phyloP scores from a whole-genome alignment of 768 basidiomycete species.

The Favolaschia claudopus region DNA sequence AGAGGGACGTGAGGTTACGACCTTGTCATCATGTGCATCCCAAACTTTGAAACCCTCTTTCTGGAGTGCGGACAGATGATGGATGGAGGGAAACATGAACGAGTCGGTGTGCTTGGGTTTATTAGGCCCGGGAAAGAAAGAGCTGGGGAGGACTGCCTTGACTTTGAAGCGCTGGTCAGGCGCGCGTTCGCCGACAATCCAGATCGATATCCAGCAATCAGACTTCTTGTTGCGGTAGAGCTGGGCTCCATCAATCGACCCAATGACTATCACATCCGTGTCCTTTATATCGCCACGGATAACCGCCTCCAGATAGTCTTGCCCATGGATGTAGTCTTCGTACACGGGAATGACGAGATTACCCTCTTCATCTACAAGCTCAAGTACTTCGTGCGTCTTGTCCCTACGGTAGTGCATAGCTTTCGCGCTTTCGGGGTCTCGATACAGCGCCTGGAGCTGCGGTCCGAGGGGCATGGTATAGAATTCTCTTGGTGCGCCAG shows the following conservation, averaged over 20 bases:
- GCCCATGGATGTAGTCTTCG: constrained; percentile 6
- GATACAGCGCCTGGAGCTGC: constrained; percentile 41
- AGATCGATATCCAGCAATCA: too few relatives aligned
- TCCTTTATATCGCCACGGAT: constrained; percentile 4
- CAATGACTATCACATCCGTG: constrained; percentile 25
- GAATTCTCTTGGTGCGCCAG: constrained; percentile 15
- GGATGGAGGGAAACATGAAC: too few relatives aligned
- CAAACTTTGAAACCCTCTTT: constrained; percentile 29
- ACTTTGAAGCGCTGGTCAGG: too few relatives aligned
- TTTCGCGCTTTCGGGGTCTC: constrained; percentile 22
- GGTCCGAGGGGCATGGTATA: constrained; percentile 43
- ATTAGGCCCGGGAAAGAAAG: too few relatives aligned
- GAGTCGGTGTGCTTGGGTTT: too few relatives aligned
- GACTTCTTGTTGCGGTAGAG: constrained; percentile 40
- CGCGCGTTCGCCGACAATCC: too few relatives aligned
- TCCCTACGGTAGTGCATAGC: constrained; percentile 25
- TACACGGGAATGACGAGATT: neutral
- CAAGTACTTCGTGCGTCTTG: neutral
- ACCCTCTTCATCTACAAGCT: neutral
- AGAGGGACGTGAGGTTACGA: constrained; percentile 23
- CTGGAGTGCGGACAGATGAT: constrained; percentile 24
- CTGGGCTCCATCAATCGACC: constrained; percentile 37
- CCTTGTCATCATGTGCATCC: constrained; percentile 21
- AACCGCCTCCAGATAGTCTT: constrained; percentile 14
- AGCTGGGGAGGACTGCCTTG: too few relatives aligned